Conservation (phyloP, 2,329 filamentous ascomycete genomes). For the Lasiodiplodia citricola region DNA sequence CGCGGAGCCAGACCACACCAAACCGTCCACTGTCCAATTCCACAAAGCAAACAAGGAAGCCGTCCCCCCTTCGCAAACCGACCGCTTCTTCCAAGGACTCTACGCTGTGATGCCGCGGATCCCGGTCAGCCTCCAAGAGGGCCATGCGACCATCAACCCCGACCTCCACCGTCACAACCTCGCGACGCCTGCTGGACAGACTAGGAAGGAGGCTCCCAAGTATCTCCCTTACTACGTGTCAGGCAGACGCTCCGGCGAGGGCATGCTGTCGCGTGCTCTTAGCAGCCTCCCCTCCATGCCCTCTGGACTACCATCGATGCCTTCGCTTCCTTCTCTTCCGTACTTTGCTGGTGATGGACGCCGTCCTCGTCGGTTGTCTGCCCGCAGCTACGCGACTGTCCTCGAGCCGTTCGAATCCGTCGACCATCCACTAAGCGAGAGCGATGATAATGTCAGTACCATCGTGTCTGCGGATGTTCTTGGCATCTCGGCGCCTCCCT, state of each 20-base stretch:
- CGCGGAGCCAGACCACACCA: not conserved
- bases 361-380: not conserved
- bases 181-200: not conserved
- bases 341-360: not conserved
- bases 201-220: not conserved
- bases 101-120: not conserved
- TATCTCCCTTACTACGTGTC: not conserved
- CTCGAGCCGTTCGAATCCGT: conserved; percentile 2
- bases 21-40: not conserved
- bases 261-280: not conserved
- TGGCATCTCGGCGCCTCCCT: not conserved
- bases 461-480: not conserved
- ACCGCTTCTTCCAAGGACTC: not conserved
- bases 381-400: not conserved
- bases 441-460: not conserved
- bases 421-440: not conserved
- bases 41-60: not conserved
- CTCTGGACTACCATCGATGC: not conserved
- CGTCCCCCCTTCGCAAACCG: not conserved
- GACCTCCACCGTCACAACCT: not conserved
- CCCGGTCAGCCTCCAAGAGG: not conserved
- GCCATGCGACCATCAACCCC: not conserved
- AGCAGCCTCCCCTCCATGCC: not conserved
- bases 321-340: not conserved
- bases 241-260: not conserved